A percentile compares a stretch with the other conserved stretches of the same genome.
Conservation (phyloP, 2,329 filamentous ascomycete species). For the Colletotrichum lupini region DNA sequence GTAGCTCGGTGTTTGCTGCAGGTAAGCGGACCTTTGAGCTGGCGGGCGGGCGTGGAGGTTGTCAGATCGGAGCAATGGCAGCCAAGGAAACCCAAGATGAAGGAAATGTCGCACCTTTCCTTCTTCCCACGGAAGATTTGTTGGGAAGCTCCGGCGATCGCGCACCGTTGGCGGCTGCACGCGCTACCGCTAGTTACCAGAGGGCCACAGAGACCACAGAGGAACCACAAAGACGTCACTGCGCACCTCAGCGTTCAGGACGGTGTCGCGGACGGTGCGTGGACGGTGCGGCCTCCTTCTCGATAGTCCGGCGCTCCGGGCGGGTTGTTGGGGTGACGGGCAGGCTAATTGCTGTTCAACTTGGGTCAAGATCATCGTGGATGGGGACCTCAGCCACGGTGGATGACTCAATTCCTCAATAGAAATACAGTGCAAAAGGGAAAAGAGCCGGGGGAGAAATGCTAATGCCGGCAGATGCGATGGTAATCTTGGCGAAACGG, state of each 20-base stretch:
- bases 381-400: background rate
- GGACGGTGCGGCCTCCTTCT: slow-evolving; percentile 10
- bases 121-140: slow-evolving; percentile 25
- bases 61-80: slow-evolving; percentile 15
- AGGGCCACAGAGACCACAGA: too few relatives aligned
- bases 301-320: slow-evolving; percentile 16
- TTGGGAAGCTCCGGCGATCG: slow-evolving; percentile 33
- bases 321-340: slow-evolving; percentile 7
- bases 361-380: background rate
- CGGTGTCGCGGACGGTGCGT: slow-evolving; percentile 14
- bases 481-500: slow-evolving; percentile 14
- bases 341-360: background rate
- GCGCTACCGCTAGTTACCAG: background rate
- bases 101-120: slow-evolving; percentile 28
- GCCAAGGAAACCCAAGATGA: slow-evolving; percentile 19
- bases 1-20: slow-evolving; percentile 10
- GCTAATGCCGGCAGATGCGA: background rate
- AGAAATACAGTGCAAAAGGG: background rate
- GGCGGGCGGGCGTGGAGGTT: background rate
- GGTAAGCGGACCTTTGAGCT: slow-evolving; percentile 1
- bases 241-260: background rate
- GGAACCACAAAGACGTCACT: slow-evolving; percentile 20
- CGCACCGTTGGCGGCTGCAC: background rate
- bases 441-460: background rate
- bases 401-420: background rate